phyloP scores from a whole-genome alignment of 345 rosid genomes.

The Schrenkiella parvula region DNA sequence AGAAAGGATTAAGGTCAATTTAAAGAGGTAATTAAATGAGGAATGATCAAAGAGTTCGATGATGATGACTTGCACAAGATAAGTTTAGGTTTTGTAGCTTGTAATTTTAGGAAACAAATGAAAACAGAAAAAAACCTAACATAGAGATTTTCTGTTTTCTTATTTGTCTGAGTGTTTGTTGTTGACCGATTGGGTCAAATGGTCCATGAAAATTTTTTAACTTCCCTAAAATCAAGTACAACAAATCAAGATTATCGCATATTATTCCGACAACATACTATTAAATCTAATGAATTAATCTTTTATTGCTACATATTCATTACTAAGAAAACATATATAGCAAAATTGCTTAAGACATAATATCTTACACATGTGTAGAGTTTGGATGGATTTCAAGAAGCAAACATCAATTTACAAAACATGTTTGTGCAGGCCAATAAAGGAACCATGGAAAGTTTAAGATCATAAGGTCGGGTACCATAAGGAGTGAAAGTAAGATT shows the following conservation, averaged over 20 bases:
- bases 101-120: conserved; percentile 11
- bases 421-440: neutral
- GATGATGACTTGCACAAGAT: conserved; percentile 4
- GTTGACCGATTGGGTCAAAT: conserved; percentile 8
- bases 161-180: conserved; percentile 9
- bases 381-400: neutral
- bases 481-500: conserved; percentile 56
- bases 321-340: neutral
- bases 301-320: too few relatives aligned
- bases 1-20: neutral
- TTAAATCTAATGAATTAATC: neutral
- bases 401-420: neutral
- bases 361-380: neutral
- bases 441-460: neutral
- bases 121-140: conserved; percentile 2
- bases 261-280: neutral
- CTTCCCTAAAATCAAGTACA: neutral
- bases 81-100: conserved; percentile 20
- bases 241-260: neutral
- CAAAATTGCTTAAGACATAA: neutral
- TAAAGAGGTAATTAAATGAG: neutral
- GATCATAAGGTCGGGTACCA: conserved; percentile 49
- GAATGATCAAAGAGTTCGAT: neutral
- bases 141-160: neutral
- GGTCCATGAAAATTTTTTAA: neutral